Base-by-base conservation (phyloP, 2,329 filamentous ascomycete genomes). In the Aspergillus floridensis region DNA sequence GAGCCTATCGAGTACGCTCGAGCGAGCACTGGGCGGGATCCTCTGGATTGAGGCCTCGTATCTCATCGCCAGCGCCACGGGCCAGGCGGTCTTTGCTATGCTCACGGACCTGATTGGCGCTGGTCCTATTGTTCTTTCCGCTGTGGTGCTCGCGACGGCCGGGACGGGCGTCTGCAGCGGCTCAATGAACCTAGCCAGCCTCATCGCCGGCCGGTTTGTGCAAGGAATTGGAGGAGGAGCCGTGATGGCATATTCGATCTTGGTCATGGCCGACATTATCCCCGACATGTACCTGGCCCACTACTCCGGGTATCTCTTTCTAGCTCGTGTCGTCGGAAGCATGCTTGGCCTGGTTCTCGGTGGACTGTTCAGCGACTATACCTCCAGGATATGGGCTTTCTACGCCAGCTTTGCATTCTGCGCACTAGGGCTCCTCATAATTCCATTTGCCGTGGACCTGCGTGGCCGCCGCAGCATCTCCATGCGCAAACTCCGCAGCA, bases 31-130 rank as follows among this genome's bases (percentile, higher is more conserved):
- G 63, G 77, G 35, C 10, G 72, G 76, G 50, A 72, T 77, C 0
- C 79, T 83, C 58, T 84, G 82, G 82, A 74, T 80, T 12, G 80
- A 78, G 2, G 79, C 80, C 0, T 75, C 77, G 3, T 84, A 82
- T 59, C 73, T 84, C 0, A 68, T 83, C 5, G 62, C 68, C 53
- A 70, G 66, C 53, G 67, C 70, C 19, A 63, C 65, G 11, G 68
- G 70, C 12, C 70, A 72, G 47, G 57, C 68, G 1, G 63, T 72
- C 11, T 72, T 71, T 57, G 60, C 68, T 21, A 72, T 73, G 65
- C 50, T 72, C 14, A 67, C 69, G 19, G 68, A 72, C 16, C 63
- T 73, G 2, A 82, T 84, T 58, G 81, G 80, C 2, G 78, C 81
- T 21, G 78, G 78, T 22, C 69, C 74, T 5, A 70, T 80, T 52